These are phyloP conservation scores for Penicillium sp. DNA, from an alignment of 2,329 filamentous ascomycete genomes.

Conservation along the genomic window DNA sequence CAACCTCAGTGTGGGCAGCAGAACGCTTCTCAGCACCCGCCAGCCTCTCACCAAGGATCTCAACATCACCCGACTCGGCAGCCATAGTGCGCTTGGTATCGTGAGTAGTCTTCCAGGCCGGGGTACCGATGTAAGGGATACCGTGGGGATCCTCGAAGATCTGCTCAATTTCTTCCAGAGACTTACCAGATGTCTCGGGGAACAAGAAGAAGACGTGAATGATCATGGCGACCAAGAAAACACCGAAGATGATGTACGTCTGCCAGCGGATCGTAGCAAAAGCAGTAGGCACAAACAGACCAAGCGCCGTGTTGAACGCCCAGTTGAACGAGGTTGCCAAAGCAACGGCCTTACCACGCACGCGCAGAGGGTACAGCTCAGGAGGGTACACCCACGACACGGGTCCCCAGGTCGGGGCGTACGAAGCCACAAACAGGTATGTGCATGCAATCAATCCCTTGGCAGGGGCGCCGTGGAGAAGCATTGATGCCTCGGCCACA, in stretches of 20 bases:
- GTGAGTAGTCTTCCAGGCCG: slow-evolving; percentile 40
- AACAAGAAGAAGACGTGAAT: slow-evolving; percentile 64
- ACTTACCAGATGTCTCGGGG: slow-evolving; percentile 69
- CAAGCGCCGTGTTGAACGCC: slow-evolving; percentile 59
- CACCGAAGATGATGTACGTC: slow-evolving; percentile 72
- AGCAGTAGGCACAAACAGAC: slow-evolving; percentile 51
- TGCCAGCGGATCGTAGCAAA: slow-evolving; percentile 57
- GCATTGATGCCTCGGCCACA: slow-evolving; percentile 40
- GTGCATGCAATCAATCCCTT: slow-evolving; percentile 67
- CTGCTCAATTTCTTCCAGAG: slow-evolving; percentile 72
- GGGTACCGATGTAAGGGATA: slow-evolving; percentile 36
- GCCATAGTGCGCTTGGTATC: slow-evolving; percentile 28
- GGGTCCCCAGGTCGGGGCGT: slow-evolving; percentile 62
- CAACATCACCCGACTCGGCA: slow-evolving; percentile 32
- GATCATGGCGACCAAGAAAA: slow-evolving; percentile 66
- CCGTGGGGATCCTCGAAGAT: slow-evolving; percentile 56
- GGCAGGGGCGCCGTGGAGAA: slow-evolving; percentile 47
- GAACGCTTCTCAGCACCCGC: slow-evolving; percentile 12
- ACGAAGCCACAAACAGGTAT: slow-evolving; percentile 62
- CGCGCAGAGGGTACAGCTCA: slow-evolving; percentile 50
- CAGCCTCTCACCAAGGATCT: slow-evolving; percentile 29
- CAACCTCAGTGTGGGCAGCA: slow-evolving; percentile 12
- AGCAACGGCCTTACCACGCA: slow-evolving; percentile 61
- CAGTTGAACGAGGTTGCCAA: slow-evolving; percentile 59
- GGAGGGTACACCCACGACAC: slow-evolving; percentile 57